These are phyloP conservation scores for Zygotorulaspora florentina DNA, from an alignment of 805 yeast species.

Conservation along the genomic window DNA sequence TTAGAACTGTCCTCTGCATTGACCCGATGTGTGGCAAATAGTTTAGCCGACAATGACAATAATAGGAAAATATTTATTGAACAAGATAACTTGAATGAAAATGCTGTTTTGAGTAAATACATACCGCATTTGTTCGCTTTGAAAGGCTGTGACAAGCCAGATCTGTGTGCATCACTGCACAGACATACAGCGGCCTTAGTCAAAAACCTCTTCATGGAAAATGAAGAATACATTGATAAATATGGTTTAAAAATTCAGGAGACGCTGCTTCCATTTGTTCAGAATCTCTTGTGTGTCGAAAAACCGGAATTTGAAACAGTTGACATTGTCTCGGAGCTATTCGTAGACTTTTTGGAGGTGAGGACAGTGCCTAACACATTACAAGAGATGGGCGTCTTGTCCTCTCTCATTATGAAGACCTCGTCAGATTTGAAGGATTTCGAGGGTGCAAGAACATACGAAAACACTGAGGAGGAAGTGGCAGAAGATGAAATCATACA, in stretches of 20 bases:
- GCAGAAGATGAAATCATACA: constrained; percentile 24
- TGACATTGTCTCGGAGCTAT: constrained; percentile 17
- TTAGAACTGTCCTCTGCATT: constrained; percentile 27
- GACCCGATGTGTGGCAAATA: constrained; percentile 33
- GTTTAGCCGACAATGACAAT: constrained; percentile 30
- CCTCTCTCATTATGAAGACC: constrained; percentile 10
- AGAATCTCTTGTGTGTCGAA: neutral
- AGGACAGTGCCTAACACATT: constrained; percentile 6
- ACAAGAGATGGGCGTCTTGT: constrained; percentile 14
- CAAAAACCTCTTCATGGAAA: constrained; percentile 29
- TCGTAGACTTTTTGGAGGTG: constrained; percentile 19
- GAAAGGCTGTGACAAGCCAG: constrained; percentile 2
- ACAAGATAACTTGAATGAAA: neutral
- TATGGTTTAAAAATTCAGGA: constrained; percentile 15
- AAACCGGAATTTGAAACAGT: neutral
- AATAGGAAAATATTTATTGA: constrained; percentile 23
- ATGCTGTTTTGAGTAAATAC: constrained; percentile 16
- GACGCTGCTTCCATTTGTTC: constrained; percentile 14
- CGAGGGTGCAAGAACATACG: neutral
- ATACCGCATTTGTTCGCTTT: constrained; percentile 18
- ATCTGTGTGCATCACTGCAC: constrained; percentile 16
- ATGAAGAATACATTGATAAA: constrained; percentile 15
- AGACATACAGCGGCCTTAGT: constrained; percentile 20
- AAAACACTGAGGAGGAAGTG: constrained; percentile 9
- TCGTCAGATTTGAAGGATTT: constrained; percentile 13